Percentiles rank a stretch among this genome's conserved stretches.
Evolutionary conservation across 1,139 yeast genomes (phyloP).

Genomic region (Ogataea hybrid): DNA sequence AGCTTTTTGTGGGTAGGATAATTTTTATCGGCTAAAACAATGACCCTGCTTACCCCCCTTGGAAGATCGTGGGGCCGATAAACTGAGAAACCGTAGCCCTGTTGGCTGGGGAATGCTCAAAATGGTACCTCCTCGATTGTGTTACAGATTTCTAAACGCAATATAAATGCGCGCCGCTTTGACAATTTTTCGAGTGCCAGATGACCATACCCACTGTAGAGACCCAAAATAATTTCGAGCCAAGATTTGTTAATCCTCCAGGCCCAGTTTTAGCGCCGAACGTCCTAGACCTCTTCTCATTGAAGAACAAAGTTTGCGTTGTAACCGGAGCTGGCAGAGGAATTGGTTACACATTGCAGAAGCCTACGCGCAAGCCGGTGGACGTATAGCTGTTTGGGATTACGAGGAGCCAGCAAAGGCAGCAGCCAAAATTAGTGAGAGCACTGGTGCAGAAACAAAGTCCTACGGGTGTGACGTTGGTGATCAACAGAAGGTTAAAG

Average conservation of each 20-base stretch:
- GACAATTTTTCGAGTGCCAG: not conserved
- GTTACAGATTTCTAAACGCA: not conserved
- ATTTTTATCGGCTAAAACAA: not conserved
- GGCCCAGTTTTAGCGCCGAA: conserved; percentile 26
- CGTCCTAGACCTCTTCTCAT: conserved; percentile 52
- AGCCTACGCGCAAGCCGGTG: conserved; percentile 87
- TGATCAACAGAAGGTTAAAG: conserved; percentile 53
- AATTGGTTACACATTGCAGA: conserved; percentile 78
- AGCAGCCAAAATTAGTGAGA: conserved; percentile 55
- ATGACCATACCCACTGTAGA: not conserved
- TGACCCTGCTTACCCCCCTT: no score
- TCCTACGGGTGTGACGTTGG: conserved; percentile 73
- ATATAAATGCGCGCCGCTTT: not conserved
- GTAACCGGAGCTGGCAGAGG: conserved; percentile 88
- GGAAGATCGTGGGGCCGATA: no score
- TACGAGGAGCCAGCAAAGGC: conserved; percentile 65
- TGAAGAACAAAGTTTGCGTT: conserved; percentile 80
- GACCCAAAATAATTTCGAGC: not conserved
- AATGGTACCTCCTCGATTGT: not conserved
- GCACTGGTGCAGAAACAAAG: conserved; percentile 56
- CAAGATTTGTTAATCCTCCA: conserved; percentile 6
- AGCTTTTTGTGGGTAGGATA: not conserved
- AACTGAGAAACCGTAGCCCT: no score
- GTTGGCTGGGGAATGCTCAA: no score
- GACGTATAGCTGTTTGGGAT: conserved; percentile 79